These are phyloP conservation scores for Curvularia sp. DNA, from an alignment of 2,329 filamentous ascomycete genomes.

Conservation along the genomic window DNA sequence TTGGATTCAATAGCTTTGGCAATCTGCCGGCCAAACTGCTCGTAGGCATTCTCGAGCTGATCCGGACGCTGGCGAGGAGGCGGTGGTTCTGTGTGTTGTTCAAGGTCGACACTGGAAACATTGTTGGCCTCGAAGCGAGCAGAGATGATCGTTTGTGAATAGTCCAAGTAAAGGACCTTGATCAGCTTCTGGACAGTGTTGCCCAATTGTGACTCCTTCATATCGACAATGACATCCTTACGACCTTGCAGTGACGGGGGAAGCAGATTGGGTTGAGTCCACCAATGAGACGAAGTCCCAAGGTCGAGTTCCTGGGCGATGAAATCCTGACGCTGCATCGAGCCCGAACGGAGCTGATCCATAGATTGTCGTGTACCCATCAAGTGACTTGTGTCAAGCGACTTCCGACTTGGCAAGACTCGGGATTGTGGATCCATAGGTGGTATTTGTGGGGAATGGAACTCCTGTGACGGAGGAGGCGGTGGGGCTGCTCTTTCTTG, in stretches of 20 bases:
- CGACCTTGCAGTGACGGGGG: slow-evolving; percentile 84
- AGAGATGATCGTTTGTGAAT: slow-evolving; percentile 90
- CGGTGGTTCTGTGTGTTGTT: slow-evolving; percentile 86
- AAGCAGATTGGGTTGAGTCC: slow-evolving; percentile 78
- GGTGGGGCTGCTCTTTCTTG: slow-evolving; percentile 47
- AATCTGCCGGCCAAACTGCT: slow-evolving; percentile 80
- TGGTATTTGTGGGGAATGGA: slow-evolving; percentile 39
- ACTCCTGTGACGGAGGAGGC: slow-evolving; percentile 45
- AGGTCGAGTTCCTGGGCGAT: slow-evolving; percentile 90
- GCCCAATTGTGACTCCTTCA: slow-evolving; percentile 78
- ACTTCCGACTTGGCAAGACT: slow-evolving; percentile 62
- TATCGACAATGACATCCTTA: slow-evolving; percentile 82
- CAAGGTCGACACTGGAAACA: slow-evolving; percentile 73
- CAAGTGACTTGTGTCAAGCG: slow-evolving; percentile 68
- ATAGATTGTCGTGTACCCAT: slow-evolving; percentile 68
- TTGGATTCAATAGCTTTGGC: slow-evolving; percentile 72
- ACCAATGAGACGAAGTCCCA: slow-evolving; percentile 78
- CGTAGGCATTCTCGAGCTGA: slow-evolving; percentile 86
- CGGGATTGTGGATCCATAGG: slow-evolving; percentile 54
- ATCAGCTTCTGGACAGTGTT: slow-evolving; percentile 80
- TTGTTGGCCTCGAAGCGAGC: slow-evolving; percentile 80
- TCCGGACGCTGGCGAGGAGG: slow-evolving; percentile 86
- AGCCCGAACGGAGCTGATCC: slow-evolving; percentile 72
- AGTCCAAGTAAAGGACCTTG: slow-evolving; percentile 91
- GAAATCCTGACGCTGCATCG: slow-evolving; percentile 71